Conservation (phyloP, 441 rosid genomes). For the Bocquillonia castaneifolia region DNA sequence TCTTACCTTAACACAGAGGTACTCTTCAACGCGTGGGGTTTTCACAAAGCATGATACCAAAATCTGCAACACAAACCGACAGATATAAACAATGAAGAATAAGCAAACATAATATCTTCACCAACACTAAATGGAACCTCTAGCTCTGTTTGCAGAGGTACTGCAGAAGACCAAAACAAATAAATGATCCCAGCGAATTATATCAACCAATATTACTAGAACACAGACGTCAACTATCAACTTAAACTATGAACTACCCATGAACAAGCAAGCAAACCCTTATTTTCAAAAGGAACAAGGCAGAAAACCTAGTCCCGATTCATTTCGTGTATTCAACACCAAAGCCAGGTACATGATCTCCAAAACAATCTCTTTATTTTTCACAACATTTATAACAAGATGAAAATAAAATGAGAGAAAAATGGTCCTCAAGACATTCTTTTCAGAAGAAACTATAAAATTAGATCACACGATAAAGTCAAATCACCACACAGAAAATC, state of each 20-base stretch:
- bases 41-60: constrained; percentile 88
- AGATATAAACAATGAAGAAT: constrained; percentile 14
- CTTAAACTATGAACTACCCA: neutral
- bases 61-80: constrained; percentile 37
- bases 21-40: constrained; percentile 82
- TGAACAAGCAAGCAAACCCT: neutral
- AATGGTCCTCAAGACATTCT: neutral
- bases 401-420: neutral
- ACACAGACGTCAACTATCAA: neutral
- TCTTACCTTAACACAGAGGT: constrained; percentile 75
- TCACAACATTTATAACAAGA: neutral
- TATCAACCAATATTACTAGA: too few species aligned
- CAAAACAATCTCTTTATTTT: neutral
- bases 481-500: neutral
- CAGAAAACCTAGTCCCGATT: neutral
- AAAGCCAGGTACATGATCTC: constrained; percentile 5
- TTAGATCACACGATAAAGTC: neutral
- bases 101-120: neutral
- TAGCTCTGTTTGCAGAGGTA: neutral
- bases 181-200: neutral
- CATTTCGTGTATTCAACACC: constrained; percentile 4
- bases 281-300: neutral
- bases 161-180: neutral
- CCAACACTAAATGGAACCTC: neutral
- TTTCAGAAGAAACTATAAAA: neutral